Evolutionary conservation across 768 basidiomycete species (phyloP).

Genomic region (Lentinula detonsa): DNA sequence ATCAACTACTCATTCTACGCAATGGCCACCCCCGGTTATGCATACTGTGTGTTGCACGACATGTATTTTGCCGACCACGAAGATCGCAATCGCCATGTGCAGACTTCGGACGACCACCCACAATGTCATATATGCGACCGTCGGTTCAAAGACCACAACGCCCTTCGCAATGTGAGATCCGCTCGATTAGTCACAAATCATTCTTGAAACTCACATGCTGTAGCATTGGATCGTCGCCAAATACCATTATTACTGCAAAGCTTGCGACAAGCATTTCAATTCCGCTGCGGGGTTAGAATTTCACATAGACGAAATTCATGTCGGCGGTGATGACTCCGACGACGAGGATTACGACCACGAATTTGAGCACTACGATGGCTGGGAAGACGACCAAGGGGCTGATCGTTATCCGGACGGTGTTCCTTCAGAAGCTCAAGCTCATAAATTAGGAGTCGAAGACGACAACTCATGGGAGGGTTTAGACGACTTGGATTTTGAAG

Average conservation of each 20-base stretch:
- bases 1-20: not conserved
- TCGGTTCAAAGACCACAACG: not conserved
- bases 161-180: conserved; percentile 1
- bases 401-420: conserved; percentile 3
- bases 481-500: conserved; percentile 2
- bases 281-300: not conserved
- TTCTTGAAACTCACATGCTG: not conserved
- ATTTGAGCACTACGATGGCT: not conserved
- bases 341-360: not conserved
- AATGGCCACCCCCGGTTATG: not conserved
- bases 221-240: not conserved
- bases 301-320: not conserved
- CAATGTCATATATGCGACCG: conserved; percentile 3
- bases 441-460: not conserved
- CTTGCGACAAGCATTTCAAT: not conserved
- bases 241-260: conserved; percentile 1
- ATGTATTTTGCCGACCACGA: not conserved
- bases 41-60: conserved; percentile 1
- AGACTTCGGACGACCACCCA: not conserved
- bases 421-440: not conserved
- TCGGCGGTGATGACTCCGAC: not conserved
- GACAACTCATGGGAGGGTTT: not conserved
- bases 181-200: not conserved
- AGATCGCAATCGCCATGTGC: not conserved
- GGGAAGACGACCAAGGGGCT: conserved; percentile 1